A percentile compares a stretch with the other conserved stretches of the same genome.
phyloP scores from a whole-genome alignment of 2,329 filamentous ascomycete genomes.

The Aspergillus sp. region DNA sequence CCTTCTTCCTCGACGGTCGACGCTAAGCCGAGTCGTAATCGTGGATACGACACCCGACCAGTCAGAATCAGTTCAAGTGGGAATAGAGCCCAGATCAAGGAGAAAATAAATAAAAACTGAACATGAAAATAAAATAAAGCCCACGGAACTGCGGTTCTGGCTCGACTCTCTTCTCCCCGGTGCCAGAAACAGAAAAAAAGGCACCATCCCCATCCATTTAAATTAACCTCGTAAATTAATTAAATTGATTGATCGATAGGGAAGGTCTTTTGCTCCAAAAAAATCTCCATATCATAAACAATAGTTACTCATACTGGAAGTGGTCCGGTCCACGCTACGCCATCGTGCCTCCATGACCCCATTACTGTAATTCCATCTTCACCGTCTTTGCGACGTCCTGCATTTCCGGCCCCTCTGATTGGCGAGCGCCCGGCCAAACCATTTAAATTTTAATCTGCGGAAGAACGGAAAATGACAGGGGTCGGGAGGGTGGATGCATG shows the following conservation, averaged over 20 bases:
- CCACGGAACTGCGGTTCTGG: not conserved
- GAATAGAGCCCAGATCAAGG: too few relatives aligned
- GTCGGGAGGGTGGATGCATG: not conserved
- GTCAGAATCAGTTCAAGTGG: too few relatives aligned
- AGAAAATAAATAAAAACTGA: too few relatives aligned
- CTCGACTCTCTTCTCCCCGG: not conserved
- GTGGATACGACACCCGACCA: too few relatives aligned
- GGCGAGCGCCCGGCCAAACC: not conserved
- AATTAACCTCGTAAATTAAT: not conserved
- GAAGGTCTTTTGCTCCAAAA: not conserved
- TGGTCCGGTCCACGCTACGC: not conserved
- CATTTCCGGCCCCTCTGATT: conserved; percentile 10
- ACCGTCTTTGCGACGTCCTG: not conserved
- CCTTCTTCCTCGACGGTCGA: not conserved
- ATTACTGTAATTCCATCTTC: not conserved
- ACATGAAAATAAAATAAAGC: too few relatives aligned
- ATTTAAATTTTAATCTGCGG: conserved; percentile 7
- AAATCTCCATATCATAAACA: not conserved
- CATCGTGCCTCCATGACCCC: not conserved
- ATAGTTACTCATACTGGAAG: too few relatives aligned
- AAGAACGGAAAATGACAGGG: conserved; percentile 8
- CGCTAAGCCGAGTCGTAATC: not conserved
- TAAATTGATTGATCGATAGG: not conserved
- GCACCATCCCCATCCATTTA: too few relatives aligned
- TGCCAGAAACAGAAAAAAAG: not conserved